Evolutionary conservation across 108 stramenopile species (phyloP).

Genomic region (Skeletonema potamos): DNA sequence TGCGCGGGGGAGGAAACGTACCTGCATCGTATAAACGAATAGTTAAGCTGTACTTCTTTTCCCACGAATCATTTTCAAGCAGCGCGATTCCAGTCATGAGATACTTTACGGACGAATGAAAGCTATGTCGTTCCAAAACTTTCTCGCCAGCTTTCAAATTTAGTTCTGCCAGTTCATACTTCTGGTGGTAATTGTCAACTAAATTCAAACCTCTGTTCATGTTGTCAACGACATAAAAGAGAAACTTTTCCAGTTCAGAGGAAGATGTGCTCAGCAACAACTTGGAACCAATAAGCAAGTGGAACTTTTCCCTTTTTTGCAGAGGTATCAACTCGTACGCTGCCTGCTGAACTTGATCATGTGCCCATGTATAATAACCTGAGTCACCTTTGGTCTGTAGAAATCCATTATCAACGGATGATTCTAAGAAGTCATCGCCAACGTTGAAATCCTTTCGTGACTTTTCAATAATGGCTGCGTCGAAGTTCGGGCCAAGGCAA

Average conservation of each 20-base stretch:
- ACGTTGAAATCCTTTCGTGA: conserved; percentile 6
- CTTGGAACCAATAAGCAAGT: conserved; percentile 55
- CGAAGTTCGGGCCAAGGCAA: conserved; percentile 53
- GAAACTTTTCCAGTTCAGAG: conserved; percentile 28
- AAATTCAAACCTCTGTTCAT: conserved; percentile 42
- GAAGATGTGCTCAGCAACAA: conserved; percentile 37
- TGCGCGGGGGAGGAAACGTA: neutral
- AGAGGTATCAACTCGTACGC: conserved; percentile 50
- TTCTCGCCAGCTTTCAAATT: conserved; percentile 53
- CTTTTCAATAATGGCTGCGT: conserved; percentile 28
- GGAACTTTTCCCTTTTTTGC: conserved; percentile 38
- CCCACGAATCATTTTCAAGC: conserved; percentile 55
- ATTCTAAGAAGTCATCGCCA: conserved; percentile 35
- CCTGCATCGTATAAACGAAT: conserved; percentile 54
- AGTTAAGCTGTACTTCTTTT: conserved; percentile 56
- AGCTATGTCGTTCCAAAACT: conserved; percentile 44
- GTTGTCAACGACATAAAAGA: conserved; percentile 52
- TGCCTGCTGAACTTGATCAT: conserved; percentile 66
- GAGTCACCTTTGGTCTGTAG: conserved; percentile 21
- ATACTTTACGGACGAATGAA: conserved; percentile 51
- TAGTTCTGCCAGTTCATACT: conserved; percentile 35
- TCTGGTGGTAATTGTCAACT: conserved; percentile 24
- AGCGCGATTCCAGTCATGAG: conserved; percentile 51
- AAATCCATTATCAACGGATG: conserved; percentile 18
- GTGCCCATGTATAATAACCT: conserved; percentile 51